Evolutionary conservation across 2,329 filamentous ascomycete species (phyloP).

Genomic region (Pochonia chlamydosporia): DNA sequence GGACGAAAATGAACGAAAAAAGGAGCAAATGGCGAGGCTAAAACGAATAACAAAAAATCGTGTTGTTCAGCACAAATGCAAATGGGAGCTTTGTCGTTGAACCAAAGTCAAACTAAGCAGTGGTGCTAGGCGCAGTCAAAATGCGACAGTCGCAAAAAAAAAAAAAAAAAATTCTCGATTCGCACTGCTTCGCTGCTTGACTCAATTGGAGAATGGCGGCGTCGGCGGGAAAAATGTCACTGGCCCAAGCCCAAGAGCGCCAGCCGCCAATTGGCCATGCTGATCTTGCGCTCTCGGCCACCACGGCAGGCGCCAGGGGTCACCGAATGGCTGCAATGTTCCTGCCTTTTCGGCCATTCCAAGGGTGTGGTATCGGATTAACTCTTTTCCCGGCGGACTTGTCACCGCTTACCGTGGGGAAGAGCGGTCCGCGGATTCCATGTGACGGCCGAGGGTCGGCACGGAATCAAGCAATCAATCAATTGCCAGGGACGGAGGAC

Average conservation of each 20-base stretch:
- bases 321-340: background rate
- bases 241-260: background rate
- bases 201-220: slow-evolving; percentile 1
- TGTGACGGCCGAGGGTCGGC: slow-evolving; percentile 1
- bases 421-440: slow-evolving; percentile 8
- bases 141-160: background rate
- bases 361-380: background rate
- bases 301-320: background rate
- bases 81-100: background rate
- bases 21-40: background rate
- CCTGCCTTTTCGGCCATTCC: background rate
- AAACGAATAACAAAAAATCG: background rate
- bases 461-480: too few species aligned
- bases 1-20: background rate
- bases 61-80: background rate
- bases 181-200: background rate
- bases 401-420: background rate
- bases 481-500: background rate
- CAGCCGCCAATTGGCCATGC: background rate
- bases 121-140: background rate
- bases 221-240: background rate
- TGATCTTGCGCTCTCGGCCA: background rate
- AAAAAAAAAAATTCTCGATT: background rate
- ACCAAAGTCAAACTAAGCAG: background rate
- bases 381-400: background rate